These are phyloP conservation scores for Nowakowskiella sp. DNA, from an alignment of 192 early-diverging fungal species.

Conservation along the genomic window DNA sequence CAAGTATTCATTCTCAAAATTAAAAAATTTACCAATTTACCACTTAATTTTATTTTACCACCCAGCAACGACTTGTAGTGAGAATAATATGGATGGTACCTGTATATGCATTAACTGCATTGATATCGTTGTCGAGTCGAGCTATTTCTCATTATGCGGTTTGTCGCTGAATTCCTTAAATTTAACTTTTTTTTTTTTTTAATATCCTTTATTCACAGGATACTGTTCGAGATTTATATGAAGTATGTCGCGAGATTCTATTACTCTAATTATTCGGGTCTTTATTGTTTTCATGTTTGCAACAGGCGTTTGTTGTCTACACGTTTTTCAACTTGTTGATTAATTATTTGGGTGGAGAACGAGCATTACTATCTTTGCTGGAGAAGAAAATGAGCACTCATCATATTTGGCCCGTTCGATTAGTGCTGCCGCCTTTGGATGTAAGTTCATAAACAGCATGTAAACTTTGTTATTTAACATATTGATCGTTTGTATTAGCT, in stretches of 20 bases:
- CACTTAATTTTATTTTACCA: conserved; percentile 6
- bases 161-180: no score
- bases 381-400: conserved; percentile 66
- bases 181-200: no score
- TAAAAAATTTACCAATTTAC: conserved; percentile 23
- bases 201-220: no score
- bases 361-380: conserved; percentile 70
- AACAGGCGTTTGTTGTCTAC: conserved; percentile 83
- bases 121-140: conserved; percentile 64
- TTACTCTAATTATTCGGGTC: not conserved
- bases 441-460: conserved; percentile 10
- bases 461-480: conserved; percentile 4
- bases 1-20: conserved; percentile 61
- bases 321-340: conserved; percentile 85
- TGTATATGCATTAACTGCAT: conserved; percentile 78
- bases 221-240: conserved; percentile 85
- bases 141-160: conserved; percentile 73
- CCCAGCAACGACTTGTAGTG: conserved; percentile 3
- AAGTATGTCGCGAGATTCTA: conserved; percentile 23
- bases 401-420: conserved; percentile 73
- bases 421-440: conserved; percentile 66
- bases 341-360: conserved; percentile 83
- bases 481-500: conserved; percentile 28
- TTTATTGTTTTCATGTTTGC: not conserved
- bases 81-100: conserved; percentile 70